Conservation (phyloP, 345 rosid genomes). For the Rhodamnia argentea region DNA sequence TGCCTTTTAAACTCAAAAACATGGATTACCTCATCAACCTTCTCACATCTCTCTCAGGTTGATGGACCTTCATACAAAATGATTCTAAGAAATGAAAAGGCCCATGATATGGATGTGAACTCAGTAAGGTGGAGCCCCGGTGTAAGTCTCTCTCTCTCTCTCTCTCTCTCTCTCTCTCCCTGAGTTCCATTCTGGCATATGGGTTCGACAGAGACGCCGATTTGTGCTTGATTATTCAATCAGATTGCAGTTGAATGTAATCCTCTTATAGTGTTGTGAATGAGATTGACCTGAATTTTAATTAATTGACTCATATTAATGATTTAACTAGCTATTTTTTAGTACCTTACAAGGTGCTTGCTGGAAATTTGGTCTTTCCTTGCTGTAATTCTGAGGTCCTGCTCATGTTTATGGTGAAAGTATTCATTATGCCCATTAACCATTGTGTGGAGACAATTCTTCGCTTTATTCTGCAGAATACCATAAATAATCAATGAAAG, state of each 20-base stretch:
- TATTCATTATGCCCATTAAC: background rate
- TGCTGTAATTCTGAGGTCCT: background rate
- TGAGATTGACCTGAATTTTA: background rate
- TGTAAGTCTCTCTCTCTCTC: conserved; percentile 36
- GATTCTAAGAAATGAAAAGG: conserved; percentile 72
- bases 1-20: background rate
- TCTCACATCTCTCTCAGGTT: conserved; percentile 26
- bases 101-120: conserved; percentile 85
- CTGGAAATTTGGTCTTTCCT: background rate
- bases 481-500: background rate
- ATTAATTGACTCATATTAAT: background rate
- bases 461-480: background rate
- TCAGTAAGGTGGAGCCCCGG: conserved; percentile 69
- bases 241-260: background rate
- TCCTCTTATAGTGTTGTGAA: background rate
- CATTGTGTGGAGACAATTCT: background rate
- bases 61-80: conserved; percentile 55
- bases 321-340: background rate
- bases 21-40: background rate
- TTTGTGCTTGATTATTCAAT: background rate
- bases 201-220: no score
- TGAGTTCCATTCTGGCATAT: background rate
- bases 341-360: background rate
- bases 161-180: conserved; percentile 1
- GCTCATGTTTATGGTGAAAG: background rate